Evolutionary conservation across 768 basidiomycete genomes (phyloP).

Genomic region (Termitomyces sp.): DNA sequence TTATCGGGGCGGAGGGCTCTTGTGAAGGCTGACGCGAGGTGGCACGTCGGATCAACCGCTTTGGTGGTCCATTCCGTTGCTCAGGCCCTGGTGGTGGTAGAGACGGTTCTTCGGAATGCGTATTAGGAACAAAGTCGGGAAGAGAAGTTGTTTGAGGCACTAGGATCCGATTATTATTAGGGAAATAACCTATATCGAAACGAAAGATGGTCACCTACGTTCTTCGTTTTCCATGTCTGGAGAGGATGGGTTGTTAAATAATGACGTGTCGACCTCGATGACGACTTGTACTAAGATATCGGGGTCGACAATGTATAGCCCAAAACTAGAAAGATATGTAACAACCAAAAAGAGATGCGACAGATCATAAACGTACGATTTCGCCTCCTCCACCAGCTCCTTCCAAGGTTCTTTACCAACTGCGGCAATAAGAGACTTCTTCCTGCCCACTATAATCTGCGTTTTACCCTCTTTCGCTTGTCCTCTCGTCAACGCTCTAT

Average conservation of each 20-base stretch:
- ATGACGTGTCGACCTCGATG: slow-evolving; percentile 26
- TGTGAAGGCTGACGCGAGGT: slow-evolving; percentile 36
- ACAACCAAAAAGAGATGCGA: neutral
- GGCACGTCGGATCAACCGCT: slow-evolving; percentile 30
- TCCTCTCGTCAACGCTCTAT: slow-evolving; percentile 45
- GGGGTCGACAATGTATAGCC: slow-evolving; percentile 36
- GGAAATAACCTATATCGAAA: neutral
- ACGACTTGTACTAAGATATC: slow-evolving; percentile 51
- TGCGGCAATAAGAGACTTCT: slow-evolving; percentile 37
- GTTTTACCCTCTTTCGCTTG: slow-evolving; percentile 44
- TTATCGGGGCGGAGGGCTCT: slow-evolving; percentile 21
- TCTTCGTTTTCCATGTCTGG: slow-evolving; percentile 11
- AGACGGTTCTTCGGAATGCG: slow-evolving; percentile 46
- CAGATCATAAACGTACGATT: slow-evolving; percentile 32
- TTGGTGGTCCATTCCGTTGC: slow-evolving; percentile 9
- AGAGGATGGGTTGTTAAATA: slow-evolving; percentile 18
- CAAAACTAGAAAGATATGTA: slow-evolving; percentile 23
- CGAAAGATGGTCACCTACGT: slow-evolving; percentile 4
- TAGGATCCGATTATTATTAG: slow-evolving; percentile 2
- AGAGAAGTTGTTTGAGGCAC: slow-evolving; percentile 26
- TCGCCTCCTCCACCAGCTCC: slow-evolving; percentile 44
- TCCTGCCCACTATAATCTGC: slow-evolving; percentile 50
- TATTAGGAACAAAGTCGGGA: slow-evolving; percentile 48
- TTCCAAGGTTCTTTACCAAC: slow-evolving; percentile 54
- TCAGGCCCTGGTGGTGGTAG: slow-evolving; percentile 23